These are phyloP conservation scores for Phlegmacium glaucopus DNA, from an alignment of 768 basidiomycete genomes.

Conservation along the genomic window DNA sequence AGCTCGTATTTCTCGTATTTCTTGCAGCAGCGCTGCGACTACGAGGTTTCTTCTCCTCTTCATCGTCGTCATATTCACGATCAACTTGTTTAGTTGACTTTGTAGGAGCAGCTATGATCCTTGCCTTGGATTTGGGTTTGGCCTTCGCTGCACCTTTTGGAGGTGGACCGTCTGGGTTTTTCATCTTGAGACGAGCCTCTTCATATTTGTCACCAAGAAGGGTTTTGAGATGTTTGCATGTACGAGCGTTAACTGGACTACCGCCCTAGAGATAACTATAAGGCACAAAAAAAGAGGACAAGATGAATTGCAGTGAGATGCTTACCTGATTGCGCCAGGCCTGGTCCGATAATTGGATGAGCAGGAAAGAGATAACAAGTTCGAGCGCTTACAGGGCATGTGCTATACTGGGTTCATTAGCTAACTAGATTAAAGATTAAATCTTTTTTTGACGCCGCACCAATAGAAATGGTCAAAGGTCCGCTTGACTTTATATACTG, in stretches of 20 bases:
- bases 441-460: conserved; percentile 10
- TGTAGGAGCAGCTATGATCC: neutral
- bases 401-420: conserved; percentile 12
- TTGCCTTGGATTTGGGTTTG: conserved; percentile 17
- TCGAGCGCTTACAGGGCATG: conserved; percentile 24
- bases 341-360: conserved; percentile 20
- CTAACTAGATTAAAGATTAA: neutral
- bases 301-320: neutral
- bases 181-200: conserved; percentile 38
- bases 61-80: no score
- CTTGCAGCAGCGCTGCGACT: no score
- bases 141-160: conserved; percentile 11
- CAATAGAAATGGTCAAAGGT: conserved; percentile 41
- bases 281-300: neutral
- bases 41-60: no score
- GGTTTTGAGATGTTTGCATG: conserved; percentile 44
- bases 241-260: conserved; percentile 41
- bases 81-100: no score
- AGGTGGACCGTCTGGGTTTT: conserved; percentile 34
- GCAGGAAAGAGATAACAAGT: conserved; percentile 8
- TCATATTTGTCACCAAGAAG: conserved; percentile 48
- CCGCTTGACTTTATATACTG: conserved; percentile 40
- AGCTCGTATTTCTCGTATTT: conserved; percentile 2
- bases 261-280: conserved; percentile 21
- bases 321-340: conserved; percentile 27